Evolutionary conservation across 2,329 filamentous ascomycete species (phyloP), one percentile per base, ranked within the genome.

Genomic region (Colletotrichum siamense): DNA sequence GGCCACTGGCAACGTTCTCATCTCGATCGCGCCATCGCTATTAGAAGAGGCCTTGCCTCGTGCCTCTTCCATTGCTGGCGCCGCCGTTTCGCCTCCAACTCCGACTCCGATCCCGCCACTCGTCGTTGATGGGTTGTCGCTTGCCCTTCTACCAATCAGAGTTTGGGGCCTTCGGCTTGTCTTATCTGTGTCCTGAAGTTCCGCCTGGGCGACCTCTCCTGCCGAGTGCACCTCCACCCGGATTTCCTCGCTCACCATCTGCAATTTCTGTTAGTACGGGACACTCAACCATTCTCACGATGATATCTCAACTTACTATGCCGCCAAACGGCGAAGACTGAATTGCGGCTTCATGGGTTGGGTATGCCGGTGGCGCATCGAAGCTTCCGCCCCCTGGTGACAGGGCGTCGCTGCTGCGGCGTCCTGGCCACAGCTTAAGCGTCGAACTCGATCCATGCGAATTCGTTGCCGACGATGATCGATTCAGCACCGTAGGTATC

Each of bases 211-310:
- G 13, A 63, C 36, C 39, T 76, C 77, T 8, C 73, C 74, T 4
- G 78, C 77, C 26, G 83, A 81, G 32, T 84, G 82, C 8, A 83
- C 85, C 64, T 91, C 88, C n/a, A 93, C 88, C 9, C 88, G 89
- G 71, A 93, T 89, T 79, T 93, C 91, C 77, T 92, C 90, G 44
- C 44, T 52, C 28, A 90, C 91, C 8, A 93, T 39, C 63, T 66
- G 28, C 59, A 62, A 18, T 15, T 22, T 16, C 7, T 24, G 63
- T 66, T 52, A 66, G 63, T 16, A 9, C 18, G 24, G 59, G n/a
- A 44, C 7, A 10, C 7, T 24, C 32, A 24, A 24, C 8, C n/a
- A 36, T 13, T n/a, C 18, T 49, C 18, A 66, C 10, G 6, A 30
- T 16, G 39, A 30, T 12, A n/a, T 30, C 26, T 66, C 15, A 66